Base-by-base conservation (phyloP, 805 yeast species). In the Pichia kluyveri region DNA sequence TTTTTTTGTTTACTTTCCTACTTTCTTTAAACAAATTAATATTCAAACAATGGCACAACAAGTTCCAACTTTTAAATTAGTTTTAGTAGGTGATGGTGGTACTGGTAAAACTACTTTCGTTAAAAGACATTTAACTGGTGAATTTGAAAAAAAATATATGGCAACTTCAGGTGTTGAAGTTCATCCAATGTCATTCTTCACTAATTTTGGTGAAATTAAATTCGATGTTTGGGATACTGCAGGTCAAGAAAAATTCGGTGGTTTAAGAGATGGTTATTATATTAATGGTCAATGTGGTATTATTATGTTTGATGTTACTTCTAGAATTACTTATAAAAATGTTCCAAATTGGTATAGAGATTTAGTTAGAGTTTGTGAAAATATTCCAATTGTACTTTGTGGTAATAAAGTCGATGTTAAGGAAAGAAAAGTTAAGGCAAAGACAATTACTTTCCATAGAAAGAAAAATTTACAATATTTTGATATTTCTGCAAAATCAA, bases 261-360 rank as follows among this genome's bases (percentile, higher is more conserved):
- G 99, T 63, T 79, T 93, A 67, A 90, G 99, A 80, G 99, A 93
- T 68, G 99, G 99, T 69, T 93, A 93, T 79, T 93, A 93, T 76
- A 93, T 93, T 71, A 91, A 93, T 71, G 99, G 99, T 68, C 96
- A 93, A 76, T 93, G 99, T 80, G 99, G 98, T 76, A 93, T 93
- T 77, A 93, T 93, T 72, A 93, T 93, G 99, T 93, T 93, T 69
- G 99, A 93, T 73, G 99, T 93, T 56, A 93, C 99, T 55, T 89
- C 98, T 46, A 90, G 99, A 80, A 91, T 93, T 76, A 93, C 99
- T 60, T 93, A 93, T 79, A 93, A 93, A 80, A 93, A 93, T 74
- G 99, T 93, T 69, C 99, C 99, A 71, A 95, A 93, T 86, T 93
- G 99, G 99, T 97, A 95, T 84, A 86, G 99, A 77, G 99, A 93